phyloP scores from a whole-genome alignment of 306 rosid genomes.

The Acacia crassicarpa region DNA sequence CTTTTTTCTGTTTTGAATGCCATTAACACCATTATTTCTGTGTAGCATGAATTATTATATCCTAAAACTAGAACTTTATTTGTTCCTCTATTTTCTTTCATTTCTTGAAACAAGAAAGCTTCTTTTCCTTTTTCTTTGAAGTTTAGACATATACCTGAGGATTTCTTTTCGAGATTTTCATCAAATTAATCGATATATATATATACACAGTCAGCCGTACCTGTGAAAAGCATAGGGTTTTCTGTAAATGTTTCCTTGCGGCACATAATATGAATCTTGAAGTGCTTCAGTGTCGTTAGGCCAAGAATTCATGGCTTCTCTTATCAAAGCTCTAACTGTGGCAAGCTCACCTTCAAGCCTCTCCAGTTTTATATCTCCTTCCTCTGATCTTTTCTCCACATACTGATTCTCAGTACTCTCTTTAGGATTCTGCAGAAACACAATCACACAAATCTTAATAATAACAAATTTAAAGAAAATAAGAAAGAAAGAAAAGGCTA shows the following conservation, averaged over 20 bases:
- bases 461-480: not conserved
- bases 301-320: constrained; percentile 36
- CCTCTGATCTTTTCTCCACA: not conserved
- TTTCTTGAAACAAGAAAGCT: not conserved
- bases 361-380: constrained; percentile 40
- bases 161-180: not conserved
- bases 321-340: constrained; percentile 49
- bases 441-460: not conserved
- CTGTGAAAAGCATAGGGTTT: constrained; percentile 50
- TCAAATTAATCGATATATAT: not conserved
- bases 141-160: not conserved
- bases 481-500: not conserved
- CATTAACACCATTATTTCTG: not conserved
- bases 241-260: constrained; percentile 49
- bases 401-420: not conserved
- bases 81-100: not conserved
- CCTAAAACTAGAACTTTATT: not conserved
- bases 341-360: constrained; percentile 54
- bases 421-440: not conserved
- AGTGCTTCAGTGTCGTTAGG: not conserved
- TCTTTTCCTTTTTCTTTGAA: not conserved
- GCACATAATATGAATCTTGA: constrained; percentile 44
- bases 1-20: not conserved
- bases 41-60: not conserved
- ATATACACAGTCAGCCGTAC: constrained; percentile 9